A percentile compares a stretch with the other conserved stretches of the same genome.
These are phyloP conservation scores for Halophytophthora batemanensis DNA, from an alignment of 352 stramenopile genomes.

Conservation along the genomic window DNA sequence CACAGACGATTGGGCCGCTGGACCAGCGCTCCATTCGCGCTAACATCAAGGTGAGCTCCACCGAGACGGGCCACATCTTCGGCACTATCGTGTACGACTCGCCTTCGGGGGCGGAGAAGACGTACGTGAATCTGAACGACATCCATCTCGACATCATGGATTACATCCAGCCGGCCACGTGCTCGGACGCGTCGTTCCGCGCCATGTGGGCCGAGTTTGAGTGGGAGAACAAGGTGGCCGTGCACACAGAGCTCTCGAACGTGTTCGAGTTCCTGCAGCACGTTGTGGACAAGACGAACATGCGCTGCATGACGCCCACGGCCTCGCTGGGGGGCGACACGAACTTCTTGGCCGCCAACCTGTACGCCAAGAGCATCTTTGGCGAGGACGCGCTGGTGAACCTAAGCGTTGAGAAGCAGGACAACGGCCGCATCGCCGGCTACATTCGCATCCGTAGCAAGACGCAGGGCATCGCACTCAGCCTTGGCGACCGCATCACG, in stretches of 20 bases:
- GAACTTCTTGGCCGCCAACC: conserved; percentile 92
- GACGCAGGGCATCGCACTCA: conserved; percentile 99
- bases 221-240: conserved; percentile 99
- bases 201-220: conserved; percentile 99
- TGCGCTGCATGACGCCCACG: conserved; percentile 98
- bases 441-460: conserved; percentile 99
- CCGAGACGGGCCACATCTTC: conserved; percentile 99
- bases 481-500: conserved; percentile 98
- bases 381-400: conserved; percentile 99
- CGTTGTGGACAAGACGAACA: conserved; percentile 98
- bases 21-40: conserved; percentile 96
- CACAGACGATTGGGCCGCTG: conserved; percentile 96
- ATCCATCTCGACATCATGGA: conserved; percentile 99
- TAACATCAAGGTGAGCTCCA: conserved; percentile 99
- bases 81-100: conserved; percentile 99
- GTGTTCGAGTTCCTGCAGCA: conserved; percentile 98
- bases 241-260: conserved; percentile 97
- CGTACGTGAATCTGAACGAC: conserved; percentile 99
- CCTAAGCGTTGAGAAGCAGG: conserved; percentile 98
- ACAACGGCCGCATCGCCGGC: conserved; percentile 95
- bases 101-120: conserved; percentile 94
- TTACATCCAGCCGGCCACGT: conserved; percentile 97
- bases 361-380: conserved; percentile 92
- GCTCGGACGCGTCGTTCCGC: conserved; percentile 97
- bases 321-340: conserved; percentile 86